Conservation (phyloP, 257 asterid species). For the Misopates orontium region DNA sequence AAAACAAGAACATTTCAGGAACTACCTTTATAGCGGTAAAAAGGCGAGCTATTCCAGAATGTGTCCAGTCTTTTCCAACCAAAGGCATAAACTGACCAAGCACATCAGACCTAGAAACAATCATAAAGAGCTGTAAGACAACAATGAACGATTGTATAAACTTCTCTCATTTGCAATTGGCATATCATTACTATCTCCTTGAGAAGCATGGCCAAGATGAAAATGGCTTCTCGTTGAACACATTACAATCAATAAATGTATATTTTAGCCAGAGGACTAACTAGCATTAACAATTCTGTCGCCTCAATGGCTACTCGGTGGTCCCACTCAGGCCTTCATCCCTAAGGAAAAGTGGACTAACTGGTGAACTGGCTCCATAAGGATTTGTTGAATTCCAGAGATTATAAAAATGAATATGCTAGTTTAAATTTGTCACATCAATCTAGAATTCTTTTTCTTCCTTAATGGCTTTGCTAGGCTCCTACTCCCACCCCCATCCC, state of each 20-base stretch:
- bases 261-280: constrained; percentile 6
- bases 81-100: constrained; percentile 99
- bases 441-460: neutral
- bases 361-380: neutral
- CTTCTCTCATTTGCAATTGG: neutral
- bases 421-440: neutral
- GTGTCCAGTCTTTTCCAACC: constrained; percentile 99
- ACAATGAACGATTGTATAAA: neutral
- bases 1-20: constrained; percentile 14
- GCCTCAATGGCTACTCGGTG: constrained; percentile 16
- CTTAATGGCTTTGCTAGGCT: neutral
- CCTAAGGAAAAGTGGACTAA: constrained; percentile 7
- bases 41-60: constrained; percentile 94
- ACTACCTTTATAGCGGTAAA: constrained; percentile 95
- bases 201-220: neutral
- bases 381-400: neutral
- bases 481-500: too few species aligned
- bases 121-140: constrained; percentile 24
- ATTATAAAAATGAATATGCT: neutral
- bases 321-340: constrained; percentile 5
- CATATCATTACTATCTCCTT: constrained; percentile 9
- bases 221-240: neutral
- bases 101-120: constrained; percentile 88
- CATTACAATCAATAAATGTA: constrained; percentile 4
- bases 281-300: neutral